phyloP scores from a whole-genome alignment of 352 stramenopile genomes.

The Phytophthora tubulina region DNA sequence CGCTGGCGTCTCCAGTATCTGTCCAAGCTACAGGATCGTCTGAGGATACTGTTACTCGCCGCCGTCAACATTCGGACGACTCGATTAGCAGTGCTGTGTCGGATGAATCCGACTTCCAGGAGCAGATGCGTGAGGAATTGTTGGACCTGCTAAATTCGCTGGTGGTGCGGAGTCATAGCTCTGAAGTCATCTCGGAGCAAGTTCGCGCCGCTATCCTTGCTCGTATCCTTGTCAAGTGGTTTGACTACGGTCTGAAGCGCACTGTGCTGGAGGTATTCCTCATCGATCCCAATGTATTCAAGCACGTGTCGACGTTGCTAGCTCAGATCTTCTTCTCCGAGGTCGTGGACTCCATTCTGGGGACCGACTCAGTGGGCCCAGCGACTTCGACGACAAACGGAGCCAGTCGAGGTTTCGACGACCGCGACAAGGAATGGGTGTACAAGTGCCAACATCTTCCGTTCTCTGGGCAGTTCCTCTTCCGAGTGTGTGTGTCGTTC shows the following conservation, averaged over 20 bases:
- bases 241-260: constrained; percentile 71
- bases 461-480: constrained; percentile 86
- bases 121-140: constrained; percentile 73
- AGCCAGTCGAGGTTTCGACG: constrained; percentile 57
- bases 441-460: constrained; percentile 75
- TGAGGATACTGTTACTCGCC: constrained; percentile 37
- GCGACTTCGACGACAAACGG: constrained; percentile 18
- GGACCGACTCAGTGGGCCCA: constrained; percentile 18
- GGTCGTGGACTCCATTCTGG: constrained; percentile 63
- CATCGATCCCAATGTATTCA: constrained; percentile 66
- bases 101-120: constrained; percentile 59
- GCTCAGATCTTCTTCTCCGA: constrained; percentile 84
- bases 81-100: constrained; percentile 34
- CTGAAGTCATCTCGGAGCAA: constrained; percentile 43
- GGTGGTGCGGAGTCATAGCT: constrained; percentile 59
- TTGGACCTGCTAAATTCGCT: constrained; percentile 66
- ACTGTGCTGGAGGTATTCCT: constrained; percentile 74
- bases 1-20: constrained; percentile 1
- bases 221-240: constrained; percentile 87
- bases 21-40: not conserved
- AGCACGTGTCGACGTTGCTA: constrained; percentile 66
- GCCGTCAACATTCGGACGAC: constrained; percentile 43
- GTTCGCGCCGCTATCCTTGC: constrained; percentile 78
- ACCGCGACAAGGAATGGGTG: constrained; percentile 84
- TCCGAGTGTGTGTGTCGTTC: constrained; percentile 74